Evolutionary conservation across 1,284 basidiomycete genomes (phyloP).

Genomic region (Ustilago nuda): DNA sequence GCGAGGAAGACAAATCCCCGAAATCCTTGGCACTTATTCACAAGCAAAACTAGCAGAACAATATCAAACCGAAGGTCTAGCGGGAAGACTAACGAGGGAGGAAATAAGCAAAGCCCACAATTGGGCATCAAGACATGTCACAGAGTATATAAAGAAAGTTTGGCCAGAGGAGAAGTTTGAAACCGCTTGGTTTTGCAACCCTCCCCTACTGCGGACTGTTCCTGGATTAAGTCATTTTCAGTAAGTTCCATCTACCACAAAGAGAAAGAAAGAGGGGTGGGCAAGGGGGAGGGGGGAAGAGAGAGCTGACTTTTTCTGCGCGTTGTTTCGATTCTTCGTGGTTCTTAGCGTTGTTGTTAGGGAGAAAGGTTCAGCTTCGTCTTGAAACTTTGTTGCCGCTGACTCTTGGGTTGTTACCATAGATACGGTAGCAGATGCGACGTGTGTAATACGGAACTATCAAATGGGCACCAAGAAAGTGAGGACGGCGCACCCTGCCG

Average conservation of each 20-base stretch:
- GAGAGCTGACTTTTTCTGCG: constrained; percentile 1
- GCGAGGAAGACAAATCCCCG: neutral
- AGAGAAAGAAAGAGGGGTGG: too few species aligned
- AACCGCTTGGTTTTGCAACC: constrained; percentile 59
- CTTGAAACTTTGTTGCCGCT: neutral
- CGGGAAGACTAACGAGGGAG: constrained; percentile 1
- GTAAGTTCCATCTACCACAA: constrained; percentile 19
- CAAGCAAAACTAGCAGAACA: constrained; percentile 23
- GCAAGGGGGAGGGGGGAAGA: neutral
- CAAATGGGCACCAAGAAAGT: too few species aligned
- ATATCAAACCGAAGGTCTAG: neutral
- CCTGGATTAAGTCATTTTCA: constrained; percentile 56
- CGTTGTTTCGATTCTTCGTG: constrained; percentile 74
- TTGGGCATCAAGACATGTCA: constrained; percentile 43
- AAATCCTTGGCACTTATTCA: constrained; percentile 17
- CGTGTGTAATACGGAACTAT: too few species aligned
- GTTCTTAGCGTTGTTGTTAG: constrained; percentile 80
- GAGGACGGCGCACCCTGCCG: too few species aligned
- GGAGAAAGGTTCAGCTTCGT: constrained; percentile 69
- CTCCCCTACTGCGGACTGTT: constrained; percentile 48
- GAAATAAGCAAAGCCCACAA: constrained; percentile 30
- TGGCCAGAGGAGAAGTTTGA: constrained; percentile 39
- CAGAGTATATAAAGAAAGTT: constrained; percentile 23
- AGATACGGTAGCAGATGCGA: too few species aligned
- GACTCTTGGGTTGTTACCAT: too few species aligned